Evolutionary conservation across 2,329 filamentous ascomycete genomes (phyloP), one percentile per base, ranked within the genome.

Genomic region (Aspergillus amoenus): DNA sequence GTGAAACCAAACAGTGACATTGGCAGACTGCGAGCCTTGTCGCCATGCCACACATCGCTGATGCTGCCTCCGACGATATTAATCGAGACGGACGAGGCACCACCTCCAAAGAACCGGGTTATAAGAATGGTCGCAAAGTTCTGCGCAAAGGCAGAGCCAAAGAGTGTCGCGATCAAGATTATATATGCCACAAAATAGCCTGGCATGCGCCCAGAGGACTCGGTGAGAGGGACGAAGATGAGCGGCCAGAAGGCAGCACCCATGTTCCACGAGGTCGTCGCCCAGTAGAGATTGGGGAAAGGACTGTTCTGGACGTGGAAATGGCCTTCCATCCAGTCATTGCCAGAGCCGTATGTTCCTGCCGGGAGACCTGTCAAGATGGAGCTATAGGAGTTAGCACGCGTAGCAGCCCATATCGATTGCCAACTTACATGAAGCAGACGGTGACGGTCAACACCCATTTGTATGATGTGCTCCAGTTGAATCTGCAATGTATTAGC

Each of bases 91-190:
- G 74, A 77, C 1, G 76, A 76, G 22, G 72, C 75, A 2, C 76
- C 73, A 2, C 78, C 78, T 3, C 75, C 75, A 37, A 80, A 75
- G 52, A 79, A 76, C 0, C 78, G 70, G 2, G 75, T 76, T 0
- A 78, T 68, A 2, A 79, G 71, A 3, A 80, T 59, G 0, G 78
- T 79, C 0, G 78, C 76, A 52, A 77, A 79, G 52, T 79, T 79
- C 4, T 72, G 67, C 2, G 78, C 76, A 34, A 79, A 68, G 0
- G 74, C 76, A 18, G 76, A 77, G 4, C 73, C 72, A 40, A 80
- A 71, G 4, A 78, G 65, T 18, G 76, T 77, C 7, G 77, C 62
- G 13, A 78, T 71, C 11, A 80, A 62, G 22, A 75, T 65, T 7
- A 74, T 67, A 55, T 79, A 79, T 3, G 76, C 51, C 13, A 73